phyloP scores from a whole-genome alignment of 1,139 yeast genomes.

The Meyerozyma athensensis region DNA sequence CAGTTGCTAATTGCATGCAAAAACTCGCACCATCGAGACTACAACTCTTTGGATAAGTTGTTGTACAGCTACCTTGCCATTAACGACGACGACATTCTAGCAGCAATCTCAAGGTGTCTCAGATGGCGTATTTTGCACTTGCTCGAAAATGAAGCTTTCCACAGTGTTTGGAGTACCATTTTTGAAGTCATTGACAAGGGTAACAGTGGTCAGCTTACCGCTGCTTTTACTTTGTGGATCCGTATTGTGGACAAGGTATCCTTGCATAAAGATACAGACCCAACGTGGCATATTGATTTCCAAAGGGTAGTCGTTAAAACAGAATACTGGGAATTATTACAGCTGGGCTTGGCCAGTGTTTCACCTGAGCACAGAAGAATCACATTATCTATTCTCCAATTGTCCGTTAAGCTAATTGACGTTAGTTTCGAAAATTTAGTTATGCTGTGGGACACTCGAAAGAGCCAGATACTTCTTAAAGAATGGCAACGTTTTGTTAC shows the following conservation, averaged over 20 bases:
- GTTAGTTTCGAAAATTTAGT: conserved; percentile 34
- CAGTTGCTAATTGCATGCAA: background rate
- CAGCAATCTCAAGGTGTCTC: conserved; percentile 30
- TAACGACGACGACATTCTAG: conserved; percentile 29
- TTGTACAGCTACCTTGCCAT: conserved; percentile 28
- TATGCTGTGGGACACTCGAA: conserved; percentile 43
- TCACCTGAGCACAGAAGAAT: conserved; percentile 71
- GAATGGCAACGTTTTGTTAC: conserved; percentile 76
- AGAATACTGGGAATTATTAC: conserved; percentile 58
- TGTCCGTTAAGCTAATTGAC: conserved; percentile 48
- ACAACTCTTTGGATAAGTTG: conserved; percentile 16
- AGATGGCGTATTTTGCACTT: conserved; percentile 46
- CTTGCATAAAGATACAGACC: background rate
- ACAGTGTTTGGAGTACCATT: conserved; percentile 43
- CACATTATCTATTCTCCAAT: conserved; percentile 62
- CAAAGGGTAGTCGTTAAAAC: background rate
- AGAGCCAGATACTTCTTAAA: conserved; percentile 28
- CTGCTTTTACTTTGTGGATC: conserved; percentile 52
- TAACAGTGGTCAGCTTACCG: conserved; percentile 30
- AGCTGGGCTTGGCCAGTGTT: conserved; percentile 49
- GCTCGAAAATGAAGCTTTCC: conserved; percentile 15
- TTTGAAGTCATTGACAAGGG: conserved; percentile 27
- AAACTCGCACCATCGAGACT: background rate
- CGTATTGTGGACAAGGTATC: conserved; percentile 33
- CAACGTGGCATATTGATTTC: background rate